These are phyloP conservation scores for Chaetomium sp. DNA, from an alignment of 2,329 filamentous ascomycete genomes.

Conservation along the genomic window DNA sequence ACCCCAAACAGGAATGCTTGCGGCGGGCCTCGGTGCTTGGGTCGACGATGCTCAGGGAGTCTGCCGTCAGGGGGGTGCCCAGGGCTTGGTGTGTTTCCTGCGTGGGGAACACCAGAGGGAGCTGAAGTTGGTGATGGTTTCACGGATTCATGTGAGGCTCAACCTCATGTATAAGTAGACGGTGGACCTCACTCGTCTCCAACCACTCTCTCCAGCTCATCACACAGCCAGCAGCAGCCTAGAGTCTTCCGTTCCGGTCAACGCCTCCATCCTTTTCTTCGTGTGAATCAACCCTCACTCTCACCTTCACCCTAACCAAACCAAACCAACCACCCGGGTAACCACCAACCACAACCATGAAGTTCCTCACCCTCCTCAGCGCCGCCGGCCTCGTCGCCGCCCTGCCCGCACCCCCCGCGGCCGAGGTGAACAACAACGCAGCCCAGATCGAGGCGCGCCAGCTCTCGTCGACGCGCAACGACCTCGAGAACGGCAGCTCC, in stretches of 20 bases:
- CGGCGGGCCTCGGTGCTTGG: constrained; percentile 19
- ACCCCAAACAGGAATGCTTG: constrained; percentile 19
- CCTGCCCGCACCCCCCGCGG: constrained; percentile 18
- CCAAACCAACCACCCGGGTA: neutral
- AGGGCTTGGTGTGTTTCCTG: neutral
- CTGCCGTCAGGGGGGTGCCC: neutral
- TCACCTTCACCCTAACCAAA: too few species aligned
- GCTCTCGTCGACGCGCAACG: constrained; percentile 23
- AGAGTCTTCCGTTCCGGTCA: neutral
- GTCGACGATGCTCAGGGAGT: neutral
- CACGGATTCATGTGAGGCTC: neutral
- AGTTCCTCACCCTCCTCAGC: constrained; percentile 27
- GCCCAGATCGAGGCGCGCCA: constrained; percentile 21
- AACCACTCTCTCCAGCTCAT: constrained; percentile 1
- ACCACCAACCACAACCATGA: constrained; percentile 25
- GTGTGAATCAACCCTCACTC: neutral
- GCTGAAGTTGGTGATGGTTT: neutral
- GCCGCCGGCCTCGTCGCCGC: constrained; percentile 25
- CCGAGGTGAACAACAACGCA: constrained; percentile 8
- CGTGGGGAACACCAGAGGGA: neutral
- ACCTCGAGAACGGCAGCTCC: constrained; percentile 25
- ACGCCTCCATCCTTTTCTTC: neutral
- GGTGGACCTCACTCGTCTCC: neutral
- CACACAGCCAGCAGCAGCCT: constrained; percentile 9
- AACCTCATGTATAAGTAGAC: constrained; percentile 18